phyloP scores from a whole-genome alignment of 441 rosid species.

The Populus tomentosa region DNA sequence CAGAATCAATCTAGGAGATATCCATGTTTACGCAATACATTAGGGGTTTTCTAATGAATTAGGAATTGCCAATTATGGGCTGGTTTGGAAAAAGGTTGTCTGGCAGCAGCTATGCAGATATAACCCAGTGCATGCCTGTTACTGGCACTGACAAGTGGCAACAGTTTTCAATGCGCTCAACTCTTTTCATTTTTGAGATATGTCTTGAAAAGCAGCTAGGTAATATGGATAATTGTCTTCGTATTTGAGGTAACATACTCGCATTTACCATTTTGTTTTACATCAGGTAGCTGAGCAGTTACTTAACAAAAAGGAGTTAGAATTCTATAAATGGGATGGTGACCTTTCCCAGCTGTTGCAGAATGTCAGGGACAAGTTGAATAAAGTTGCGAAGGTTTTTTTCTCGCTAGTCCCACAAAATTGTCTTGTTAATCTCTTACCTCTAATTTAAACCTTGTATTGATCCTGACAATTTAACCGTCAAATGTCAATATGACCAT shows the following conservation, averaged over 20 bases:
- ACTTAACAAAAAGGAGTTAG: conserved; percentile 65
- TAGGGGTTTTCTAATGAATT: neutral
- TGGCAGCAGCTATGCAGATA: neutral
- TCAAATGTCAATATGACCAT: neutral
- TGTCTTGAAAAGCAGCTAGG: neutral
- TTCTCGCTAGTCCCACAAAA: neutral
- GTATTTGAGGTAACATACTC: conserved; percentile 3
- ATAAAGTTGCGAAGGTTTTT: conserved; percentile 77
- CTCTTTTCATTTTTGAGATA: neutral
- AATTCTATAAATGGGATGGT: conserved; percentile 93
- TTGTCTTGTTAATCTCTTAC: neutral
- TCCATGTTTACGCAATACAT: neutral
- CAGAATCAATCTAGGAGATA: neutral
- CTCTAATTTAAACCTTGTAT: neutral
- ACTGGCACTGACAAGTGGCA: neutral
- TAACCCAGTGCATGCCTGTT: neutral
- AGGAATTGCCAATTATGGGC: neutral
- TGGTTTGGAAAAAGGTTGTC: neutral
- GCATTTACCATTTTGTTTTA: neutral
- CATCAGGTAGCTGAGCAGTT: conserved; percentile 70
- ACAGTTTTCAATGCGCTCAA: neutral
- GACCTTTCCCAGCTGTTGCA: conserved; percentile 75
- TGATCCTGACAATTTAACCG: too few species aligned
- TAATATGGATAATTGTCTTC: neutral
- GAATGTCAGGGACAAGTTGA: conserved; percentile 76